Evolutionary conservation across 139 green algal species (phyloP).

Genomic region (Eudorina sp.): DNA sequence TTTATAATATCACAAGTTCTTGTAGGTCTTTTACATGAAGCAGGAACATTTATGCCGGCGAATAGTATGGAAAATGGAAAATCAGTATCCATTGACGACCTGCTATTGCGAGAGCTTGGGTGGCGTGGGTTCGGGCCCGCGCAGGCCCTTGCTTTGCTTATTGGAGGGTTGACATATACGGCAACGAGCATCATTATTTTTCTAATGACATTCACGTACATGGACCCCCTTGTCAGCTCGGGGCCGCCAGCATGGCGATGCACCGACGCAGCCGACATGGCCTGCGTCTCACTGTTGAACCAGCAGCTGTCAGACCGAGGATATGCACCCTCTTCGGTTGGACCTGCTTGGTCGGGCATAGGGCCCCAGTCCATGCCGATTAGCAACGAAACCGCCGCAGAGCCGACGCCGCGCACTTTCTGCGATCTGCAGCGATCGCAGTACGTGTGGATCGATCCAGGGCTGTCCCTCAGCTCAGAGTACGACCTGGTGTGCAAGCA

Average conservation of each 20-base stretch:
- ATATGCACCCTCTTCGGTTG: not conserved
- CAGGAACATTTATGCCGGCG: too few relatives aligned
- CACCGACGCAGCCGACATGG: not conserved
- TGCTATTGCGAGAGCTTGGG: not conserved
- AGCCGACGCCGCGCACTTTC: not conserved
- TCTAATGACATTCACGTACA: conserved; percentile 19
- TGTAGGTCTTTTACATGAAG: not conserved
- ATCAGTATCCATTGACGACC: not conserved
- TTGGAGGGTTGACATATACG: not conserved
- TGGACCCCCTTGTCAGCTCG: not conserved
- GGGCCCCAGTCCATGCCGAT: not conserved
- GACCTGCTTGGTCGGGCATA: not conserved
- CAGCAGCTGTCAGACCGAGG: not conserved
- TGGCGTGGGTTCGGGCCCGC: conserved; percentile 35
- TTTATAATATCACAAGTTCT: not conserved
- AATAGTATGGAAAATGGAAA: not conserved
- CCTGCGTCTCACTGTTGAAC: not conserved
- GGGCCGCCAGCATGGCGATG: not conserved
- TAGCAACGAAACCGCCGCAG: too few relatives aligned
- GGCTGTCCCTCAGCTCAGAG: not conserved
- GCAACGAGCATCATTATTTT: not conserved
- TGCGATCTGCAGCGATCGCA: not conserved
- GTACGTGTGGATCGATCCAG: conserved; percentile 2
- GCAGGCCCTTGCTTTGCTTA: not conserved
- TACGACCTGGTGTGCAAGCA: conserved; percentile 35